A percentile compares a stretch with the other conserved stretches of the same genome.
Evolutionary conservation across 73 alveolate genomes (phyloP).

Genomic region (Tetrahymena borealis): DNA sequence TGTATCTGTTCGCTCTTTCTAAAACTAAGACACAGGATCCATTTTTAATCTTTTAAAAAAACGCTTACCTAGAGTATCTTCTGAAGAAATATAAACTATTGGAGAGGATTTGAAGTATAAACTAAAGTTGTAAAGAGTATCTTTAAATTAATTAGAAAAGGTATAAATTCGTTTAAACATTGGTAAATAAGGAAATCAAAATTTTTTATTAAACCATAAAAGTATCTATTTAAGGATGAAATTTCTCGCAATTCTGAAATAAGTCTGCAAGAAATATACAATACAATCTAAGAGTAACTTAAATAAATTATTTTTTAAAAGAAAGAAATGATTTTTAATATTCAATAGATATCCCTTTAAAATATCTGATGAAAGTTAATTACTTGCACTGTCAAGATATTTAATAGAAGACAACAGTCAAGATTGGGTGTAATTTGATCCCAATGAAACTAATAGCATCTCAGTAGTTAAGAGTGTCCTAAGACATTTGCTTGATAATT

Average conservation of each 20-base stretch:
- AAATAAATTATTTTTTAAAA: too few species aligned
- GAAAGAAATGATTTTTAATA: not conserved
- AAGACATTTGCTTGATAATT: slow-evolving; percentile 12
- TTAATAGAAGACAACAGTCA: slow-evolving; percentile 11
- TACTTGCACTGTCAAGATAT: slow-evolving; percentile 7
- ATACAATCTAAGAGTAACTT: not conserved
- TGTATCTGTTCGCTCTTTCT: not conserved
- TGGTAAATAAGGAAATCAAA: not conserved
- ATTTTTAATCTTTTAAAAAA: not conserved
- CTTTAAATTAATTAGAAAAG: slow-evolving; percentile 2
- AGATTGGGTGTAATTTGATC: slow-evolving; percentile 9
- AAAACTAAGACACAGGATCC: not conserved
- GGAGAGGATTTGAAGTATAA: slow-evolving; percentile 9
- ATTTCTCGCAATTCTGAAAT: not conserved
- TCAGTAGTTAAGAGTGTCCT: slow-evolving; percentile 17
- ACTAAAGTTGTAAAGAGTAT: not conserved
- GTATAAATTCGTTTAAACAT: not conserved
- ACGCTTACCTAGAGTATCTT: slow-evolving; percentile 6
- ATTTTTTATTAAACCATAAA: not conserved
- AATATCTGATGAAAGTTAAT: not conserved
- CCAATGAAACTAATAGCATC: not conserved
- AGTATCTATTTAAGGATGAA: not conserved
- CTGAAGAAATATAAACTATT: not conserved
- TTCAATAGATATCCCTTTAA: slow-evolving; percentile 6
- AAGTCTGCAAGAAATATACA: not conserved